These are phyloP conservation scores for Boletus speciosus DNA, from an alignment of 768 basidiomycete genomes.

Conservation along the genomic window DNA sequence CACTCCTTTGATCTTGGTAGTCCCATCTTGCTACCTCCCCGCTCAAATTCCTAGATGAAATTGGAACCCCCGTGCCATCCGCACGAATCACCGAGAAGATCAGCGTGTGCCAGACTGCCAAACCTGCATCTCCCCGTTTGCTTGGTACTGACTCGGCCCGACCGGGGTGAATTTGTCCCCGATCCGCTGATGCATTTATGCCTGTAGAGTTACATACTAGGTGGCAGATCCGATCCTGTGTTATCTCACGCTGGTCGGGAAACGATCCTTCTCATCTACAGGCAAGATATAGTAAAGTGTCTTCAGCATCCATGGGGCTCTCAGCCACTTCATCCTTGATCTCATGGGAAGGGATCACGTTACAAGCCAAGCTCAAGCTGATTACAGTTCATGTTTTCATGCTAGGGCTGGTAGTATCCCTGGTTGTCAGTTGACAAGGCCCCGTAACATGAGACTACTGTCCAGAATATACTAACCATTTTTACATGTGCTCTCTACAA, in stretches of 20 bases:
- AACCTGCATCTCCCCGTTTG: background rate
- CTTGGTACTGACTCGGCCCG: background rate
- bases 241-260: background rate
- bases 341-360: background rate
- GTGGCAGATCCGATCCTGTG: background rate
- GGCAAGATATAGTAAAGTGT: no score
- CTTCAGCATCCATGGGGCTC: background rate
- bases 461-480: background rate
- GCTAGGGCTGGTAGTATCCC: slow-evolving; percentile 1
- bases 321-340: background rate
- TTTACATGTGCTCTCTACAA: background rate
- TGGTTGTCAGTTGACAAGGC: background rate
- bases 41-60: background rate
- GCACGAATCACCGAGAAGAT: background rate
- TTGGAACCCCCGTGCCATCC: background rate
- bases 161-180: background rate
- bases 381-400: background rate
- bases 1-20: background rate
- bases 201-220: background rate
- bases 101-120: background rate
- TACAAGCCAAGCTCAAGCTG: background rate
- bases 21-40: background rate
- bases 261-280: background rate
- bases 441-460: background rate
- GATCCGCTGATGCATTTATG: background rate